Conservation (phyloP, 345 rosid genomes). For the Lenwebbia sp. region DNA sequence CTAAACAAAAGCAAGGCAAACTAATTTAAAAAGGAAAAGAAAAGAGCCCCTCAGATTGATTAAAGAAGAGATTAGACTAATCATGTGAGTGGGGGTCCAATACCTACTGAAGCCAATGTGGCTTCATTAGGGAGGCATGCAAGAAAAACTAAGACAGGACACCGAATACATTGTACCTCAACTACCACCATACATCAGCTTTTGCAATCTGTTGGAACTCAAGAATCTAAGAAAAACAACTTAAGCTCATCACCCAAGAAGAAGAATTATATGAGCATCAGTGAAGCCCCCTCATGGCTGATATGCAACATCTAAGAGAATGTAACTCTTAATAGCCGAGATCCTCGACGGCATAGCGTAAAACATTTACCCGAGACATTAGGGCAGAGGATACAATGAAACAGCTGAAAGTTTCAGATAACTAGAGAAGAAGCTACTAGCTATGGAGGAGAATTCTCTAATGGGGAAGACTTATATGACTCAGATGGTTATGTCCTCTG, state of each 20-base stretch:
- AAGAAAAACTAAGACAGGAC: neutral
- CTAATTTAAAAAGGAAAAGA: neutral
- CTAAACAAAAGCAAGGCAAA: slow-evolving; percentile 1
- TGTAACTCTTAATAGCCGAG: neutral
- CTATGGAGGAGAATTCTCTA: neutral
- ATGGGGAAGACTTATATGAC: neutral
- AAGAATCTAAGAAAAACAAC: neutral
- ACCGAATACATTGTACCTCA: neutral
- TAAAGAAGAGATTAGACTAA: slow-evolving; percentile 14
- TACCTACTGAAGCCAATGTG: slow-evolving; percentile 40
- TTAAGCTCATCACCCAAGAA: neutral
- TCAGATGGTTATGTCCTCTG: neutral
- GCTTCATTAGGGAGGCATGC: slow-evolving; percentile 16
- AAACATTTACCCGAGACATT: neutral
- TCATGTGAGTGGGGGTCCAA: slow-evolving; percentile 25
- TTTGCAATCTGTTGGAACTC: neutral
- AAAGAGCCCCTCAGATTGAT: neutral
- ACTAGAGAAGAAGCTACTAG: neutral
- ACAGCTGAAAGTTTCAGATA: neutral
- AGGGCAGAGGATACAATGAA: neutral
- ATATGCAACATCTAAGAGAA: neutral
- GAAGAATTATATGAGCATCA: neutral
- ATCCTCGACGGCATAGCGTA: neutral
- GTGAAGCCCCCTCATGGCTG: neutral
- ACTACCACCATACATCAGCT: neutral